Evolutionary conservation across 768 basidiomycete species (phyloP), one percentile per base, ranked within the genome.

Genomic region (Hypsizygus marmoreus): DNA sequence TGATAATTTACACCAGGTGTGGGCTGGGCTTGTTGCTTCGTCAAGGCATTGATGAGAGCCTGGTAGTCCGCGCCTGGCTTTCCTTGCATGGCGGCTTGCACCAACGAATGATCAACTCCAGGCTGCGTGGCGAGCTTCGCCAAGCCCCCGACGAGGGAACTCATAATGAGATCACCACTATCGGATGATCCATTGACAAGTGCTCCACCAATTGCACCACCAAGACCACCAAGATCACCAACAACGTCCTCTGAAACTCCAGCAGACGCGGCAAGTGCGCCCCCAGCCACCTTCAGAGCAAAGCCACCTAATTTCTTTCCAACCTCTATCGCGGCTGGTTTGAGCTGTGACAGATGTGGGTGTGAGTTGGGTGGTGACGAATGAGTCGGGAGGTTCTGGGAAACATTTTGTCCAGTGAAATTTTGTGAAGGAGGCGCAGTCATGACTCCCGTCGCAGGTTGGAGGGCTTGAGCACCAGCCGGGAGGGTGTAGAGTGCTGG

Each of bases 31-130:
- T 67, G 68, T 44, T 66, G 65, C 13, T 58, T 53, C 22, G 57
- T 35, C 30, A 69, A 51, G 6, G 62, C 60, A 45, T 63, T 59
- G 24, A 68, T 54, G 6, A 67, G 53, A 1, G 51, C 55, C 41
- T 63, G 58, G 47, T 70, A 69, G 45, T 68, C 62, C 7, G 64
- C 61, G 24, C 58, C 54, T 2, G 63, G 61, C 22, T 55, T 46
- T 2, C 60, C 64, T 40, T 66, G 55, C 28, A 66, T 32, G 14
- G 63, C 65, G 17, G 60, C 63, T 40, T 67, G 62, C 23, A 68
- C 41, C 28, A 63, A 58, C 1, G 55, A 45, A 17, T 54, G 45
- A 8, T 56, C 20, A 30, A 32, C 12, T 6, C 50, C 10, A 57
- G 40, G 4, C 14, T 46, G 45, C 22, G 30, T n/a, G 6, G 16